A percentile compares a stretch with the other conserved stretches of the same genome.
Evolutionary conservation across 225 moss, liverwort and hornwort genomes (phyloP).

Genomic region (Physcomitrellopsis africana): DNA sequence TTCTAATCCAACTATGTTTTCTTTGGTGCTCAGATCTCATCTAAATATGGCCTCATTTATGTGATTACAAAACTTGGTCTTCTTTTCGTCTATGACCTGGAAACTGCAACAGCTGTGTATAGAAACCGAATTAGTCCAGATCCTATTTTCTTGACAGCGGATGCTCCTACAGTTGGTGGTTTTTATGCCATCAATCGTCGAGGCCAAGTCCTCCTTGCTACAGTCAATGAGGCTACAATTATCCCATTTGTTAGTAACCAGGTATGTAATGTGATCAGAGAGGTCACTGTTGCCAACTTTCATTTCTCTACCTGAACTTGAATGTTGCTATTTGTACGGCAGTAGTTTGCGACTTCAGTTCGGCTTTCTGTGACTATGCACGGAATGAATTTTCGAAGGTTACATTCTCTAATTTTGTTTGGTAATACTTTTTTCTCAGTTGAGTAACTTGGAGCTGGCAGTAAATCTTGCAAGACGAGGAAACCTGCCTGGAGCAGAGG

Average conservation of each 20-base stretch:
- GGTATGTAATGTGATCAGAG: constrained; percentile 40
- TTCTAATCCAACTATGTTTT: neutral
- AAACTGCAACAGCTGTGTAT: constrained; percentile 94
- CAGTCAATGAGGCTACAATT: constrained; percentile 92
- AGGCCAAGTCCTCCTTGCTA: constrained; percentile 91
- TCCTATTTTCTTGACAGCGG: constrained; percentile 91
- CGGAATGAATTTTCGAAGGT: neutral
- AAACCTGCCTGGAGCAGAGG: constrained; percentile 74
- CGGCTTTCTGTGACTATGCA: too few relatives aligned
- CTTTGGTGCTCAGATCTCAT: constrained; percentile 69
- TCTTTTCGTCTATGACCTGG: constrained; percentile 90
- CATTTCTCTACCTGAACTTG: constrained; percentile 16
- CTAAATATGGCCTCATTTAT: constrained; percentile 84
- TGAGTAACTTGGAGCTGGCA: constrained; percentile 76
- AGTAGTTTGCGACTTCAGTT: neutral
- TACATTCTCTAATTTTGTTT: constrained; percentile 21
- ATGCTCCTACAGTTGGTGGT: constrained; percentile 87
- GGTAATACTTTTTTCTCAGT: constrained; percentile 33
- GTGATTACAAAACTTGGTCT: constrained; percentile 94
- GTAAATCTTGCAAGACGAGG: constrained; percentile 76
- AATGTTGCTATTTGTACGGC: neutral
- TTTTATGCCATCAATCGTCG: constrained; percentile 96
- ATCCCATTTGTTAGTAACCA: constrained; percentile 94
- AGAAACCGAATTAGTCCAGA: constrained; percentile 93
- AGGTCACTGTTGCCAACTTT: neutral